Evolutionary conservation across 345 rosid genomes (phyloP).

Genomic region (Salix koriyanagi): DNA sequence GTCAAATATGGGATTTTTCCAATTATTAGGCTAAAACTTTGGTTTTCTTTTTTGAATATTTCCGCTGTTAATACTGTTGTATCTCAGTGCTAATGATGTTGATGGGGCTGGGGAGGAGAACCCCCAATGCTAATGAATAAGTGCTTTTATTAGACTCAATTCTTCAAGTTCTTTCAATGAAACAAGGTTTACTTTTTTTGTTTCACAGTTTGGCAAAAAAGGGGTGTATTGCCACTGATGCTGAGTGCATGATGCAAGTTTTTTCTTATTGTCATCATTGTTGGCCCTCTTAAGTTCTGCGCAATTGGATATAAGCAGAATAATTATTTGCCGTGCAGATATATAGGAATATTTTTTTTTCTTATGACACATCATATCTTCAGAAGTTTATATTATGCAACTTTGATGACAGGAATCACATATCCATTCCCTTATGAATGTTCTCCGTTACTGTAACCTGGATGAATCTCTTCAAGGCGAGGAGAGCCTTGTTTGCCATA

Average conservation of each 20-base stretch:
- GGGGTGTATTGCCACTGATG: not conserved
- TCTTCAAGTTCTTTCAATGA: not conserved
- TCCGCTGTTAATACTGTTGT: not conserved
- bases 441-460: constrained; percentile 89
- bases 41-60: not conserved
- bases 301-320: not conserved
- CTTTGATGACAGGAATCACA: constrained; percentile 80
- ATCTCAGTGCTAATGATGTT: not conserved
- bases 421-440: constrained; percentile 93
- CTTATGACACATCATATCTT: not conserved
- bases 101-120: not conserved
- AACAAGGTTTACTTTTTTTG: not conserved
- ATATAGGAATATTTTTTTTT: not conserved
- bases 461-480: constrained; percentile 97
- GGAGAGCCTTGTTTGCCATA: constrained; percentile 72
- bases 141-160: no score
- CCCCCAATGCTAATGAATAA: not conserved
- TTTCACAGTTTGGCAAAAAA: not conserved
- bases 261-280: not conserved
- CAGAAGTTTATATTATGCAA: not conserved
- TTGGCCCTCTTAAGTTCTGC: not conserved
- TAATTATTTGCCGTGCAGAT: not conserved
- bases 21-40: constrained; percentile 2
- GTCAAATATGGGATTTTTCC: not conserved
- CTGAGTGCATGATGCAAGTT: not conserved